Evolutionary conservation across 2,329 filamentous ascomycete genomes (phyloP).

Genomic region (Talaromyces sp.): DNA sequence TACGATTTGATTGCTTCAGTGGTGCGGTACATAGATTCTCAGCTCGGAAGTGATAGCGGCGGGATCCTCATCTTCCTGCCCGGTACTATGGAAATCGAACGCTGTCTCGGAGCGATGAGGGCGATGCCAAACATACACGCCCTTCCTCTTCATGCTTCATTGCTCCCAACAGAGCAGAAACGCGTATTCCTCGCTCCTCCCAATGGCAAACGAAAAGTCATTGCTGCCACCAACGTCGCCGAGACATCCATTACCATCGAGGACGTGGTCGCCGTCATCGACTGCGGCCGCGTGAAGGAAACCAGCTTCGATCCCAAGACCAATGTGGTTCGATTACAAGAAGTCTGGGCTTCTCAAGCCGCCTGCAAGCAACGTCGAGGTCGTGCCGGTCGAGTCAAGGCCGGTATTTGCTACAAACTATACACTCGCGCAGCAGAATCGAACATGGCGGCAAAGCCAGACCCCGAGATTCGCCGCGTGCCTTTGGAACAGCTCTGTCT

Average conservation of each 20-base stretch:
- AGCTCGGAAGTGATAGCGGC: slow-evolving; percentile 68
- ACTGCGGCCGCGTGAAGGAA: slow-evolving; percentile 92
- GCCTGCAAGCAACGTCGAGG: slow-evolving; percentile 93
- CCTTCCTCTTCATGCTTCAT: slow-evolving; percentile 83
- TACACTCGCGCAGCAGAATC: slow-evolving; percentile 80
- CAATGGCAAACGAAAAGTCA: slow-evolving; percentile 77
- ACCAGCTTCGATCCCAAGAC: slow-evolving; percentile 87
- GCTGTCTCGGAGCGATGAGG: slow-evolving; percentile 65
- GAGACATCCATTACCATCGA: slow-evolving; percentile 99
- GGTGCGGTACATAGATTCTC: slow-evolving; percentile 73
- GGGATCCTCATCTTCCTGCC: slow-evolving; percentile 95
- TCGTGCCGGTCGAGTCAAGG: slow-evolving; percentile 86
- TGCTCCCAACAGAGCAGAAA: slow-evolving; percentile 82
- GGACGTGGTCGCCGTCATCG: slow-evolving; percentile 92
- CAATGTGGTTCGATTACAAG: slow-evolving; percentile 90
- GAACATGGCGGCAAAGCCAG: slow-evolving; percentile 80
- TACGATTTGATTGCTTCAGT: slow-evolving; percentile 80
- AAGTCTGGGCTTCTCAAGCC: slow-evolving; percentile 90
- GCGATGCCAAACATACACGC: slow-evolving; percentile 65
- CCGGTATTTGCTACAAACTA: slow-evolving; percentile 90
- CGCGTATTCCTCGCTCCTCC: slow-evolving; percentile 76
- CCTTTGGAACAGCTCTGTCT: slow-evolving; percentile 91
- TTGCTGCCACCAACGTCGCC: slow-evolving; percentile 93
- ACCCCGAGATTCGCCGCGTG: slow-evolving; percentile 89
- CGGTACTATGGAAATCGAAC: slow-evolving; percentile 84